Evolutionary conservation across 169 alveolate species (phyloP).

Genomic region (Eimeria maxima): DNA sequence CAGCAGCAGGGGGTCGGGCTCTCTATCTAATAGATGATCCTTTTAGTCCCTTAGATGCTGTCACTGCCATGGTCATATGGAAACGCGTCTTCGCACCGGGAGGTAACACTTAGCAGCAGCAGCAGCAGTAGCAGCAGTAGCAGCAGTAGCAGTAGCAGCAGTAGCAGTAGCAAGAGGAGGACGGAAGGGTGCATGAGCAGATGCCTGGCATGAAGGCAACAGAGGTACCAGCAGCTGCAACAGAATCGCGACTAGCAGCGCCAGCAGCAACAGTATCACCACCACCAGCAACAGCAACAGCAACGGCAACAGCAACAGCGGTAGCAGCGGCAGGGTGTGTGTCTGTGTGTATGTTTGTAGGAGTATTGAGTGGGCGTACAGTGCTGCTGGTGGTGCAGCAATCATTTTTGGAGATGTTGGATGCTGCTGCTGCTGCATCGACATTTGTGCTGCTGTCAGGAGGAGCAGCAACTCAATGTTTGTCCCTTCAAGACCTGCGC

Average conservation of each 20-base stretch:
- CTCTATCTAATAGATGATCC: slow-evolving; percentile 88
- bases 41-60: slow-evolving; percentile 86
- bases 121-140: background rate
- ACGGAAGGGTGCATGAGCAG: background rate
- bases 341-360: background rate
- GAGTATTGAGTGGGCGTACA: slow-evolving; percentile 42
- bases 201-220: background rate
- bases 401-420: background rate
- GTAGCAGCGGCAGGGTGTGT: background rate
- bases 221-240: background rate
- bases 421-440: background rate
- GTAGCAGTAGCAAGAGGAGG: background rate
- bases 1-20: background rate
- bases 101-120: no score
- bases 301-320: background rate
- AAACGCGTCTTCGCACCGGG: slow-evolving; percentile 57
- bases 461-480: background rate
- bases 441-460: slow-evolving; percentile 13
- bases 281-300: no score
- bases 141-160: background rate
- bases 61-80: slow-evolving; percentile 73
- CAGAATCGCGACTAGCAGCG: background rate
- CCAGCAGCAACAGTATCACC: no score
- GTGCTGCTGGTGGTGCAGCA: slow-evolving; percentile 74
- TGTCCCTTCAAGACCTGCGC: background rate